These are phyloP conservation scores for Fagopyrum tataricum DNA, from an alignment of 148 eudicot species.

Conservation along the genomic window DNA sequence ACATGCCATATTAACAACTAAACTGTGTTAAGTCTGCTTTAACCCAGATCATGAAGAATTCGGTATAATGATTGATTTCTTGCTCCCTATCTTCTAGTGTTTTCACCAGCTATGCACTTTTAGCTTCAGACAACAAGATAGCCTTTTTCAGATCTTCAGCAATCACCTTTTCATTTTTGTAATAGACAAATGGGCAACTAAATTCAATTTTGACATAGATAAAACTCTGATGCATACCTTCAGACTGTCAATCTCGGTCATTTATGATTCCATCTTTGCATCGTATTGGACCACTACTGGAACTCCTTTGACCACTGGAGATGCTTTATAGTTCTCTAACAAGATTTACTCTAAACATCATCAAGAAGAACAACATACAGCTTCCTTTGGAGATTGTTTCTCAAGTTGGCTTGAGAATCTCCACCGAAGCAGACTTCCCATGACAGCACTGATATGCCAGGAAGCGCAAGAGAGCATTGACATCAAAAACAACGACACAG, in stretches of 20 bases:
- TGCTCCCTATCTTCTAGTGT: slow-evolving; percentile 74
- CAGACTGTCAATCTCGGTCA: slow-evolving; percentile 61
- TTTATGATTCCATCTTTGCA: slow-evolving; percentile 65
- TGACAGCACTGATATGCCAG: too few relatives aligned
- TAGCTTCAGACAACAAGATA: slow-evolving; percentile 43
- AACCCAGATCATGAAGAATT: not conserved
- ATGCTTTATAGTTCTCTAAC: too few relatives aligned
- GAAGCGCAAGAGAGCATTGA: too few relatives aligned
- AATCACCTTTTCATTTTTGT: slow-evolving; percentile 42
- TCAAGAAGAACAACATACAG: too few relatives aligned
- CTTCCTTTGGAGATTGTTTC: too few relatives aligned
- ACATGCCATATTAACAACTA: not conserved
- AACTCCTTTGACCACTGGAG: slow-evolving; percentile 84
- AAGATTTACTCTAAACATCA: too few relatives aligned
- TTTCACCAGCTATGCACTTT: slow-evolving; percentile 47
- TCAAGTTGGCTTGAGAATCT: too few relatives aligned
- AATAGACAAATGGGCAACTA: slow-evolving; percentile 16
- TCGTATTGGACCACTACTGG: slow-evolving; percentile 87
- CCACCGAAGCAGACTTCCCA: too few relatives aligned
- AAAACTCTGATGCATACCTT: slow-evolving; percentile 45
- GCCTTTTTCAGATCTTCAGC: slow-evolving; percentile 60
- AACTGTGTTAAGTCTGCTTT: not conserved
- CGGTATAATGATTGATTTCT: slow-evolving; percentile 29
- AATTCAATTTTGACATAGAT: not conserved
- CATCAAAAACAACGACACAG: too few relatives aligned